Evolutionary conservation across 2,329 filamentous ascomycete genomes (phyloP), one percentile per base, ranked within the genome.

Genomic region (Calonectria henricotiae): DNA sequence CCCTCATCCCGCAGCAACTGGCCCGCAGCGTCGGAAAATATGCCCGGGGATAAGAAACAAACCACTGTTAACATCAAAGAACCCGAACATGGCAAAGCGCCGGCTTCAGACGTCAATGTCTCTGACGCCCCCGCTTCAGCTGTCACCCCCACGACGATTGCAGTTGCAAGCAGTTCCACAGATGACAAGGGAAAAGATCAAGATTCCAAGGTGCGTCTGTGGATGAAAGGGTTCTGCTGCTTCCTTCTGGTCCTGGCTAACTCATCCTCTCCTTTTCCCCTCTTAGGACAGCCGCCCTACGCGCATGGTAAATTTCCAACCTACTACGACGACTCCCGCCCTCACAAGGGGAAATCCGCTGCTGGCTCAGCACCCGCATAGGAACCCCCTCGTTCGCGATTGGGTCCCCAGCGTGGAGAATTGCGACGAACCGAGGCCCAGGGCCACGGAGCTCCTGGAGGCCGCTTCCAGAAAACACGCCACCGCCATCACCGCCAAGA

Each of bases 281-380:
- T 9, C 15, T 2, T 23, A 61, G 55, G 5, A 61, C 37, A 7
- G 11, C n/a, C 41, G 65, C 8, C 60, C 60, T 7, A 23, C n/a
- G 37, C 60, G 47, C 25, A 54, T 61, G 43, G 20, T 12, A 20
- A 20, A 20, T 2, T 37, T 69, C 37, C 3, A 13, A 2, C 51
- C 11, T 1, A 25, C 30, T 1, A 11, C 27, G 13, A 17, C 43
- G 12, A 39, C 51, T 1, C 23, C 44, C 13, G 12, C 12, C 3
- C 35, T 69, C 54, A 62, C 62, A 20, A 43, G 15, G 1, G 46
- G 46, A 11, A 69, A 62, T 30, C 44, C 54, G 2, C 46, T 55
- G 4, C 27, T 55, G 5, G 37, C n/a, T 9, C 20, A 20, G 20
- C 49, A 64, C 35, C 27, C n/a, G 3, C 15, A 20, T 13, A 25